Percentiles rank a stretch among this genome's conserved stretches.
These are phyloP conservation scores for barrel medic (Medicago truncatula) DNA, from an alignment of 306 rosid species.

Conservation along the genomic window DNA sequence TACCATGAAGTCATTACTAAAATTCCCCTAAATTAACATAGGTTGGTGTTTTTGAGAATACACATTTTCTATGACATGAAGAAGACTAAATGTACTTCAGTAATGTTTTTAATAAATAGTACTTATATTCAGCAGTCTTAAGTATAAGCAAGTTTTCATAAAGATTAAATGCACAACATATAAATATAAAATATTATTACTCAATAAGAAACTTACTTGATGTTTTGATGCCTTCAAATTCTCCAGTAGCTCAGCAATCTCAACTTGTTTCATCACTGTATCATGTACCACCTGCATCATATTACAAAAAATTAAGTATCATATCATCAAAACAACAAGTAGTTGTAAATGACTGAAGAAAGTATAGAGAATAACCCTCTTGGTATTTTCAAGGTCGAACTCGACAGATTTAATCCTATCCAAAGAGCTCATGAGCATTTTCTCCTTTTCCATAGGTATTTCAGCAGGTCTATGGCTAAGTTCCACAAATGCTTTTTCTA, in stretches of 20 bases:
- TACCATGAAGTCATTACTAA: too few species aligned
- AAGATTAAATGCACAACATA: not conserved
- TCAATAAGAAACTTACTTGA: slow-evolving; percentile 62
- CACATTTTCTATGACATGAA: not conserved
- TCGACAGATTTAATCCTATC: slow-evolving; percentile 90
- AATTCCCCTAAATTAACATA: too few species aligned
- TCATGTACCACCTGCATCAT: slow-evolving; percentile 71
- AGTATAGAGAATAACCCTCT: slow-evolving; percentile 65
- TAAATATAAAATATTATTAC: not conserved
- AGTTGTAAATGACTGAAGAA: slow-evolving; percentile 19
- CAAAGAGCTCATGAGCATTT: slow-evolving; percentile 77
- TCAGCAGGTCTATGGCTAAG: slow-evolving; percentile 69
- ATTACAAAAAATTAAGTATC: slow-evolving; percentile 6
- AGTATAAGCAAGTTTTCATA: not conserved
- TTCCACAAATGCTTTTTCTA: slow-evolving; percentile 69
- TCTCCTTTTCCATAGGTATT: slow-evolving; percentile 85
- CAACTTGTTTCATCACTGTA: slow-evolving; percentile 78
- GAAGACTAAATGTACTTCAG: not conserved
- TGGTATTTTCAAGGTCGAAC: slow-evolving; percentile 87
- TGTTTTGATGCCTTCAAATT: slow-evolving; percentile 59
- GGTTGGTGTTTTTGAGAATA: too few species aligned
- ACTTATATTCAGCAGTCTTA: too few species aligned
- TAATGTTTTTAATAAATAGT: too few species aligned
- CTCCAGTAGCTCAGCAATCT: slow-evolving; percentile 74
- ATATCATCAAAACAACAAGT: slow-evolving; percentile 17